Evolutionary conservation across 345 rosid genomes (phyloP), one percentile per base, ranked within the genome.

Genomic region (Acer saccharum): DNA sequence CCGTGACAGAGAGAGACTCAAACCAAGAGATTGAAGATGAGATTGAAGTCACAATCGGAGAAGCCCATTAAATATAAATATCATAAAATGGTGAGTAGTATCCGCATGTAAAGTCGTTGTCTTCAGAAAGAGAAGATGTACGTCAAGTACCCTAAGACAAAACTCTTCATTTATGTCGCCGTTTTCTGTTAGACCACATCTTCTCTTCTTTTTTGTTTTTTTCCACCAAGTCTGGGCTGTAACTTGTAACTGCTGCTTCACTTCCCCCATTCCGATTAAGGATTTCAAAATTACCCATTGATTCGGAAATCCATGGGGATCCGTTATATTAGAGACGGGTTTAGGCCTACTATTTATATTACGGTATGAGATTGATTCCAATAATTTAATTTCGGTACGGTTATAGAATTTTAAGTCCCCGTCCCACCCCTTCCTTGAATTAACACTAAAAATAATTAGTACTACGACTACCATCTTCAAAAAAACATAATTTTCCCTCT

Each of bases 1-100:
- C 67, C 76, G 82, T 70, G 76, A 62, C 68, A 61, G 73, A 57
- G 74, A 25, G 16, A 57, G 23, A 21, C n/a, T 7, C 55, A 6
- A 6, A 13, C 60, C 69, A 69, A 27, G 0, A 23, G 10, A 39
- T 18, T 11, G 9, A 8, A 54, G 78, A 75, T 79, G 72, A 65
- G 69, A 29, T 63, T 43, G 79, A 69, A 63, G 79, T 80, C 82
- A 18, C 39, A 25, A 63, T 79, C 78, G 25, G 20, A 50, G 18
- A 46, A 41, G 3, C 44, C 27, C 54, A 0, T 16, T 12, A 39
- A 23, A 43, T 12, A 21, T 23, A 25, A 41, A 43, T 43, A 77
- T 62, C 52, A 20, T 6, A 3, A 12, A 12, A 27, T 46, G 20
- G 1, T 72, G 29, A 9, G 75, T 58, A 39, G 44, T 0, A 25